phyloP scores from a whole-genome alignment of 345 rosid species.

The Aquilaria sinensis region DNA sequence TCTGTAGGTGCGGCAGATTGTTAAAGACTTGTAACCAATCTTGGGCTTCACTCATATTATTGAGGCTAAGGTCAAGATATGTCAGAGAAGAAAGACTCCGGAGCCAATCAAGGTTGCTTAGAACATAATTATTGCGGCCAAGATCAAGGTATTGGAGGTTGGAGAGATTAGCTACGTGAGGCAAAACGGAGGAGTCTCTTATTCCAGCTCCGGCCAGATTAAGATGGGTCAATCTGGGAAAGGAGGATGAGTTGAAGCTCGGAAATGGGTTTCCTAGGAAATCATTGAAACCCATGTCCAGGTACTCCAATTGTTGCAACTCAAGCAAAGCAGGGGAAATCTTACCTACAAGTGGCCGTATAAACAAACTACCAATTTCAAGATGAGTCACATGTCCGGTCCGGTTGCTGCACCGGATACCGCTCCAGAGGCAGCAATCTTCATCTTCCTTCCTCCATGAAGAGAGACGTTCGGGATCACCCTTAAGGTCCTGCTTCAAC shows the following conservation, averaged over 20 bases:
- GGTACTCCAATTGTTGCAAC: neutral
- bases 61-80: neutral
- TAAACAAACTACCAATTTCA: constrained; percentile 5
- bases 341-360: neutral
- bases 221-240: constrained; percentile 17
- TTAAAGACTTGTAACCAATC: constrained; percentile 4
- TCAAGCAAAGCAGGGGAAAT: neutral
- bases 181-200: constrained; percentile 9
- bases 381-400: constrained; percentile 15
- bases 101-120: constrained; percentile 6
- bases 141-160: constrained; percentile 12
- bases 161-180: constrained; percentile 10
- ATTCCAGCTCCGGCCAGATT: neutral
- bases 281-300: neutral
- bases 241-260: neutral
- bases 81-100: neutral
- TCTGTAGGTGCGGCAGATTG: neutral
- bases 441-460: constrained; percentile 19
- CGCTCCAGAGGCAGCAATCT: constrained; percentile 26
- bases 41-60: neutral
- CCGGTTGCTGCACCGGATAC: constrained; percentile 16
- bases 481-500: constrained; percentile 15
- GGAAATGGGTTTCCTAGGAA: neutral
- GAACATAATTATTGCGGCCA: neutral
- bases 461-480: constrained; percentile 16